phyloP scores from a whole-genome alignment of 352 stramenopile species.

The Vaucheria bursata region DNA sequence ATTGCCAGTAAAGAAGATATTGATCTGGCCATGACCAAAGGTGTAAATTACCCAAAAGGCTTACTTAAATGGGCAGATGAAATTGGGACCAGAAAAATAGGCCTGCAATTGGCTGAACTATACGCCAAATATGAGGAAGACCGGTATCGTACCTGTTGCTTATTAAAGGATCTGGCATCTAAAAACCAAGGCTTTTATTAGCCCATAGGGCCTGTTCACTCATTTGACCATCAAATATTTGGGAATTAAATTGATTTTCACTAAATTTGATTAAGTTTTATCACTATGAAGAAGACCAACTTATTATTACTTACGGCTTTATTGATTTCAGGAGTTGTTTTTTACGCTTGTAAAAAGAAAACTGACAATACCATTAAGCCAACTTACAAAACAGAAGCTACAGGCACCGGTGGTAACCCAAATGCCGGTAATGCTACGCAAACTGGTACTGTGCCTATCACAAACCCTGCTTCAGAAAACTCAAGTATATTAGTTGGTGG shows the following conservation, averaged over 20 bases:
- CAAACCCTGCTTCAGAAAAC: not conserved
- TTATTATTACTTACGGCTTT: not conserved
- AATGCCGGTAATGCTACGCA: not conserved
- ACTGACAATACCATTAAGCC: not conserved
- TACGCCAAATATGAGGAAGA: not conserved
- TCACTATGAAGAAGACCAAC: not conserved
- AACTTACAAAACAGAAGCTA: not conserved
- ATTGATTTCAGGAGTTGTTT: not conserved
- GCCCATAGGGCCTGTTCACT: not conserved
- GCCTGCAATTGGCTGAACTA: not conserved
- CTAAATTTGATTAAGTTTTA: not conserved
- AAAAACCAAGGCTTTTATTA: not conserved
- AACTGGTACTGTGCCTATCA: not conserved
- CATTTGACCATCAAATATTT: not conserved
- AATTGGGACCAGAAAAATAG: not conserved
- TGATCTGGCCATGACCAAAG: slow-evolving; percentile 2
- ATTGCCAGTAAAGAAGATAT: not conserved
- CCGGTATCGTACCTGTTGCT: not conserved
- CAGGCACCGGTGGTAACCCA: not conserved
- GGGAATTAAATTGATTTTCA: not conserved
- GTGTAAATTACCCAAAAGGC: slow-evolving; percentile 1
- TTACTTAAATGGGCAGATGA: not conserved
- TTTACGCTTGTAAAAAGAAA: not conserved
- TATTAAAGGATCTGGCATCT: not conserved
- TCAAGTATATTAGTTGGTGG: slow-evolving; percentile 3